Percentiles rank a stretch among this genome's conserved stretches.
These are phyloP conservation scores for Entomortierella parvispora DNA, from an alignment of 192 early-diverging fungal genomes.

Conservation along the genomic window DNA sequence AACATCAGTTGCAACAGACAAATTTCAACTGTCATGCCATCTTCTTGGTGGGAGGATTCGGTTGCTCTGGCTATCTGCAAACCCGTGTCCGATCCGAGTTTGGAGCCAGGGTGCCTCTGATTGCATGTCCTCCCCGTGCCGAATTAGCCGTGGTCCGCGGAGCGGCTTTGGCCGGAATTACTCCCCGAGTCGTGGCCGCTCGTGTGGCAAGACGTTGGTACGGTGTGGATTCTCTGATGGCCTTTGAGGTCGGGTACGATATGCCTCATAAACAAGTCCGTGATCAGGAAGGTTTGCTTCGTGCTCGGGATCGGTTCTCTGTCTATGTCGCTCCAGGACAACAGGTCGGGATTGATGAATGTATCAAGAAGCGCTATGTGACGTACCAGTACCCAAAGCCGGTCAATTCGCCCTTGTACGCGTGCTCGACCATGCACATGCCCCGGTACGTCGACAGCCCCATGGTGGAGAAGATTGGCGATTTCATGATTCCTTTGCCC, in stretches of 20 bases:
- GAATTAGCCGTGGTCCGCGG: constrained; percentile 64
- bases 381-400: constrained; percentile 42
- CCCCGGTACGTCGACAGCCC: constrained; percentile 40
- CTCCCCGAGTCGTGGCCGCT: constrained; percentile 53
- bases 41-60: constrained; percentile 67
- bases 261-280: constrained; percentile 47
- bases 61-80: constrained; percentile 58
- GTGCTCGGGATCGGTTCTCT: constrained; percentile 56
- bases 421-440: constrained; percentile 20
- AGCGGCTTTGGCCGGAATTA: constrained; percentile 58
- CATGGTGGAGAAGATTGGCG: constrained; percentile 36
- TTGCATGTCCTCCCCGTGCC: constrained; percentile 59
- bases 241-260: constrained; percentile 54
- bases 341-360: constrained; percentile 46
- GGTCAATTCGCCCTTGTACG: constrained; percentile 32
- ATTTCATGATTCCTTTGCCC: constrained; percentile 38
- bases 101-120: constrained; percentile 40
- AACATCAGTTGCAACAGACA: constrained; percentile 57
- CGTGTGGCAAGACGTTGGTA: constrained; percentile 61
- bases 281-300: constrained; percentile 46
- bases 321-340: constrained; percentile 56
- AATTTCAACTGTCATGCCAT: constrained; percentile 50
- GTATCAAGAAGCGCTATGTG: constrained; percentile 34
- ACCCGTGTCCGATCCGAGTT: constrained; percentile 57
- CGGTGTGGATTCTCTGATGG: constrained; percentile 56